These are phyloP conservation scores for Ceratobasidium sp. DNA, from an alignment of 1,284 basidiomycete genomes.

Conservation along the genomic window DNA sequence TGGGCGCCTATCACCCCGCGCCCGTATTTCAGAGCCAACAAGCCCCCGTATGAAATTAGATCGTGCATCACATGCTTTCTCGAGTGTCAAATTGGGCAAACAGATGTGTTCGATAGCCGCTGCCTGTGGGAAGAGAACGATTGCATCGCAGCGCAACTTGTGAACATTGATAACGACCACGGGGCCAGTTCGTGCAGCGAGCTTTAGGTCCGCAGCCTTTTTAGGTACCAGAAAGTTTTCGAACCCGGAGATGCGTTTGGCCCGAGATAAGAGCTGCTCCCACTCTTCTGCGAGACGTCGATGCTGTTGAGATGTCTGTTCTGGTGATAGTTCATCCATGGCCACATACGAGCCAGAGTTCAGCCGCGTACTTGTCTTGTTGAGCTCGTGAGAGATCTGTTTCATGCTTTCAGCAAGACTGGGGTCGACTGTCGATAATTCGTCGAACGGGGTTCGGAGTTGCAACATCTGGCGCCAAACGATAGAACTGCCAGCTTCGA, in stretches of 20 bases:
- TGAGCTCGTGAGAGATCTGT: conserved; percentile 9
- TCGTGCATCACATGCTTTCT: neutral
- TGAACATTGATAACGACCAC: conserved; percentile 51
- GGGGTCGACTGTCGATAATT: neutral
- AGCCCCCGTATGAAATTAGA: too few relatives aligned
- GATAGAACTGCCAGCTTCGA: conserved; percentile 41
- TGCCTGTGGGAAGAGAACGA: conserved; percentile 44
- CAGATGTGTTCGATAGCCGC: neutral
- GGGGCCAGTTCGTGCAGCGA: conserved; percentile 48
- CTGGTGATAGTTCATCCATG: neutral
- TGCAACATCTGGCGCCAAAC: conserved; percentile 40
- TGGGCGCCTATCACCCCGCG: neutral
- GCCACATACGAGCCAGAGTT: neutral
- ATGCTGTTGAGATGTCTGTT: conserved; percentile 16
- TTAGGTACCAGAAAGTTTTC: conserved; percentile 44
- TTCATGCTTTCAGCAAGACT: conserved; percentile 2
- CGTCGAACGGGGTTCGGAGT: conserved; percentile 38
- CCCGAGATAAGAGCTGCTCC: conserved; percentile 6
- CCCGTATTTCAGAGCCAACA: too few relatives aligned
- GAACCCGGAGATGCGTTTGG: conserved; percentile 14
- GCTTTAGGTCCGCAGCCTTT: conserved; percentile 42
- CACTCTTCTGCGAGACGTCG: conserved; percentile 23
- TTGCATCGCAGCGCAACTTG: conserved; percentile 49
- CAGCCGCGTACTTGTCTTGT: neutral
- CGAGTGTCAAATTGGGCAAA: neutral